Evolutionary conservation across 768 basidiomycete species (phyloP).

Genomic region (Termitomyces titanicus): DNA sequence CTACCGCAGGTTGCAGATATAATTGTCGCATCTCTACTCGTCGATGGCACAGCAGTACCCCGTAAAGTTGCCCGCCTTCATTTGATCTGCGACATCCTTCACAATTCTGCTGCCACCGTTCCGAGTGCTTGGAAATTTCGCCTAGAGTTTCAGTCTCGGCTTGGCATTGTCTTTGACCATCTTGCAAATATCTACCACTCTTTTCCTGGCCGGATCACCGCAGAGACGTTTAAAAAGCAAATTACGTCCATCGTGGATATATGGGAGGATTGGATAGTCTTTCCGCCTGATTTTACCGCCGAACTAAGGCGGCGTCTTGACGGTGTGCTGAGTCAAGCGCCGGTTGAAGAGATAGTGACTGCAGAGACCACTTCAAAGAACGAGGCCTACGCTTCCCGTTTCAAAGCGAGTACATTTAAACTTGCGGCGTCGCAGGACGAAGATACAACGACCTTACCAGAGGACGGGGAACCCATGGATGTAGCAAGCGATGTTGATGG

Average conservation of each 20-base stretch:
- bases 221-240: constrained; percentile 93
- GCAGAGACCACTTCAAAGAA: constrained; percentile 21
- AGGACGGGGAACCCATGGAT: constrained; percentile 29
- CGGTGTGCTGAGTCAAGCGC: constrained; percentile 38
- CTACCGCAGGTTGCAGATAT: constrained; percentile 78
- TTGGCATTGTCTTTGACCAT: constrained; percentile 96
- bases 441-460: constrained; percentile 18
- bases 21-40: constrained; percentile 82
- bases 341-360: constrained; percentile 25
- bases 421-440: constrained; percentile 45
- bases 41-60: constrained; percentile 95
- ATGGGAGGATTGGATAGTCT: constrained; percentile 99
- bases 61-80: constrained; percentile 94
- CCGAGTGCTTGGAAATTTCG: constrained; percentile 98
- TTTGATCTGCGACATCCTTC: constrained; percentile 95
- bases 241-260: constrained; percentile 87
- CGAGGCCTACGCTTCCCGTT: constrained; percentile 50
- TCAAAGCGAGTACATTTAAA: constrained; percentile 78
- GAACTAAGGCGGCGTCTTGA: constrained; percentile 75
- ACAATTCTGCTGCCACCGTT: constrained; percentile 91
- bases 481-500: constrained; percentile 42
- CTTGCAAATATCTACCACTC: constrained; percentile 91
- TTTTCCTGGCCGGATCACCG: constrained; percentile 94
- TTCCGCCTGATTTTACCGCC: constrained; percentile 79
- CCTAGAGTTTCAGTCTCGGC: constrained; percentile 85